Conservation (phyloP, 257 asterid genomes). For the Primulina eburnea region DNA sequence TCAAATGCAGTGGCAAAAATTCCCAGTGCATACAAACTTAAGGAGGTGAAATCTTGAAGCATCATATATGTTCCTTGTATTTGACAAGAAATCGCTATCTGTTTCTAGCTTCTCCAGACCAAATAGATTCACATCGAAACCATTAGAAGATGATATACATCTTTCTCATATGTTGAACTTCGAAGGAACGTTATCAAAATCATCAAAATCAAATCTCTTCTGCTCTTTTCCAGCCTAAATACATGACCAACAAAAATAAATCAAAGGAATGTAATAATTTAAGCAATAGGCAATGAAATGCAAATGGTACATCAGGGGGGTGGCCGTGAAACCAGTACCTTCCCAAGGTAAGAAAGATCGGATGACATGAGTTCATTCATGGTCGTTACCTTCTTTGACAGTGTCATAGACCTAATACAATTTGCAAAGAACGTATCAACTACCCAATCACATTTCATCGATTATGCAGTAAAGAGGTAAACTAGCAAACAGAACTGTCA, state of each 20-base stretch:
- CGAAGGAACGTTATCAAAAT: constrained; percentile 75
- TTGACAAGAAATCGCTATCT: background rate
- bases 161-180: constrained; percentile 61
- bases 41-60: background rate
- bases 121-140: background rate
- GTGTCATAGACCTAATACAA: constrained; percentile 66
- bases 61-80: background rate
- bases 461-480: background rate
- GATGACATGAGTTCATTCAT: constrained; percentile 82
- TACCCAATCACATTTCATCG: background rate
- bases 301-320: background rate
- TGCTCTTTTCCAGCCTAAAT: constrained; percentile 85
- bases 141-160: background rate
- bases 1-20: too few relatives aligned
- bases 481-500: background rate
- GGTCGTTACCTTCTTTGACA: constrained; percentile 69
- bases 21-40: too few relatives aligned
- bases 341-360: constrained; percentile 71
- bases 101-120: background rate
- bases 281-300: background rate
- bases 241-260: background rate
- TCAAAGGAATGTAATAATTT: background rate
- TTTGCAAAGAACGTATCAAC: constrained; percentile 14
- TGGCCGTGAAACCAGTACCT: constrained; percentile 37
- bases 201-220: constrained; percentile 85